Evolutionary conservation across 2,329 filamentous ascomycete species (phyloP), one percentile per base, ranked within the genome.

Genomic region (Diplodia sapinea): DNA sequence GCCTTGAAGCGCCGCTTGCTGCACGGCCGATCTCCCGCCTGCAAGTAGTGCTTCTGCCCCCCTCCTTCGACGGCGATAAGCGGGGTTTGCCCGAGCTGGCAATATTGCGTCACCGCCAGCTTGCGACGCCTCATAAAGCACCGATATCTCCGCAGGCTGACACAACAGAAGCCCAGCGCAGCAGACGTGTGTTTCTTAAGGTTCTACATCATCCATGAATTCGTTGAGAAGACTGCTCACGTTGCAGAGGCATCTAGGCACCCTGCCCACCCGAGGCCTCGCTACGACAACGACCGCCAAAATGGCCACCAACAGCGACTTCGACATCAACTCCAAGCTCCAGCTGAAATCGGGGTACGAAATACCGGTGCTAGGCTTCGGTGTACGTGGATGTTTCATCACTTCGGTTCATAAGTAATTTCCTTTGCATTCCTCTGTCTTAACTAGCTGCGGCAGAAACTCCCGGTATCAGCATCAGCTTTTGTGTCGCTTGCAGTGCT

Each of bases 351-450:
- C 87, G 17, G 87, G 87, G 50, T 83, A 88, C 75, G 83, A 88
- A 20, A 89, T 89, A 51, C 87, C 87, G 9, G 71, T 83, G 8
- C 77, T 89, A 1, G 87, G 87, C 38, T 89, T 84, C 74, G 87
- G 86, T 20, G 84, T 87, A 38, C 36, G 64, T 66, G 12, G 23
- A 33, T 8, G 2, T 47, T 75, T 75, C 82, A 76, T 23, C 7
- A 4, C 36, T 13, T 31, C 15, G 7, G 65, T n/a, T 66, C 29
- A 33, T 38, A 72, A 71, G 59, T 12, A 9, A 17, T 57, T 13
- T 23, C 33, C 31, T 43, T 59, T 20, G 15, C 36, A 23, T 6
- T 31, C 55, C 13, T 29, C 8, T 12, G 36, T 38, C 2, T 13
- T 38, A n/a, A n/a, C 15, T n/a, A 20, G 43, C 43, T 20, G 17